Conservation (phyloP, 169 alveolate species). For the Cryptosporidium meleagridis region DNA sequence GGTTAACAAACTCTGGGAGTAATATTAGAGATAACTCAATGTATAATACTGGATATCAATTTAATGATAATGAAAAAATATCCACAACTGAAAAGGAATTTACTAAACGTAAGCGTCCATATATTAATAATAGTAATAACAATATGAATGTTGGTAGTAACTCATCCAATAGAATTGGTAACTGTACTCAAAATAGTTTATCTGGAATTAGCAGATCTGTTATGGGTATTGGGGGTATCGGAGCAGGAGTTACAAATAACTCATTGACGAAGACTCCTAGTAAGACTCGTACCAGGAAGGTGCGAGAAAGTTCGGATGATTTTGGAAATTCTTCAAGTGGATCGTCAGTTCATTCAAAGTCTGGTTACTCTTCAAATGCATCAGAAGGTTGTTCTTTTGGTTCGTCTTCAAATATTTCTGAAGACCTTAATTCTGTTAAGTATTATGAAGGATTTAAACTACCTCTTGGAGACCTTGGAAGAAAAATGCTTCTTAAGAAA, state of each 20-base stretch:
- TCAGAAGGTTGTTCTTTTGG: background rate
- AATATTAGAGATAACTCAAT: background rate
- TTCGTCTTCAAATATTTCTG: conserved; percentile 9
- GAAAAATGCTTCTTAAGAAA: conserved; percentile 63
- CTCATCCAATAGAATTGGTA: background rate
- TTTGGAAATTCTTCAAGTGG: conserved; percentile 1
- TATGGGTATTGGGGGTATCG: conserved; percentile 8
- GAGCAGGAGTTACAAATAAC: background rate
- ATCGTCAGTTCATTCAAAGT: background rate
- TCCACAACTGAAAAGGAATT: conserved; percentile 1
- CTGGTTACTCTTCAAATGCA: background rate
- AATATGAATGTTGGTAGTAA: background rate
- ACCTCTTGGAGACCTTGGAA: conserved; percentile 69
- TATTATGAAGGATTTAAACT: conserved; percentile 67
- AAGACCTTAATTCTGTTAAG: conserved; percentile 58
- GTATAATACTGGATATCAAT: background rate
- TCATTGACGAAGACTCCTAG: background rate
- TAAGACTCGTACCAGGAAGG: conserved; percentile 40
- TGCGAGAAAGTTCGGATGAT: conserved; percentile 42
- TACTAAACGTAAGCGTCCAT: conserved; percentile 11
- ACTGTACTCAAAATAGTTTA: background rate
- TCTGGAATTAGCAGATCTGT: conserved; percentile 1
- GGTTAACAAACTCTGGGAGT: background rate
- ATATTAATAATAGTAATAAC: background rate
- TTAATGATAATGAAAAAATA: background rate